These are phyloP conservation scores for Aspergillus awamori DNA, from an alignment of 2,329 filamentous ascomycete genomes.

Conservation along the genomic window DNA sequence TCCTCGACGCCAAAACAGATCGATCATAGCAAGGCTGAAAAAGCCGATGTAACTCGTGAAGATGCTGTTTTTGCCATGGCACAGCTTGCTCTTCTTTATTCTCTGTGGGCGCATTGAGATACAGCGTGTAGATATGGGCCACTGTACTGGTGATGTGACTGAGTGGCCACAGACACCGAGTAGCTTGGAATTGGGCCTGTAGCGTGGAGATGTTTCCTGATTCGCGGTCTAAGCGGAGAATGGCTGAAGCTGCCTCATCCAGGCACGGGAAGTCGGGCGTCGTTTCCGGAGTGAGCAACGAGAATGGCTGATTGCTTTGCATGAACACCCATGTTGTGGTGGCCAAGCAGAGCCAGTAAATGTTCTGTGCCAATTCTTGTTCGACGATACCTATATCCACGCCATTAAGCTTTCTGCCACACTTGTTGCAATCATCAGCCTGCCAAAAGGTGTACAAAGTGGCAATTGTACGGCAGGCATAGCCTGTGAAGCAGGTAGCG, in stretches of 20 bases:
- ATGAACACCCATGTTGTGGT: slow-evolving; percentile 45
- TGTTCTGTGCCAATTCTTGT: slow-evolving; percentile 43
- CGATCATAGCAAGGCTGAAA: slow-evolving; percentile 8
- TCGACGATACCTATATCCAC: slow-evolving; percentile 47
- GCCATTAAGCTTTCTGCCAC: slow-evolving; percentile 46
- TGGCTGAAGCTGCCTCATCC: slow-evolving; percentile 22
- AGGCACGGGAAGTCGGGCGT: slow-evolving; percentile 23
- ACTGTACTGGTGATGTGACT: slow-evolving; percentile 13
- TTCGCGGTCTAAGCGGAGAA: slow-evolving; percentile 22
- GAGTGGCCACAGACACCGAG: slow-evolving; percentile 11
- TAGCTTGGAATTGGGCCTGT: slow-evolving; percentile 8
- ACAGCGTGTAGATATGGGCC: slow-evolving; percentile 8
- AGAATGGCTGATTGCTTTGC: slow-evolving; percentile 35
- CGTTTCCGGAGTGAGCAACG: slow-evolving; percentile 18
- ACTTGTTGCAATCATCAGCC: slow-evolving; percentile 16
- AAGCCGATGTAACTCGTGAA: slow-evolving; percentile 10
- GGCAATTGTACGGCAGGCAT: slow-evolving; percentile 36
- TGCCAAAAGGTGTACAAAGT: slow-evolving; percentile 37
- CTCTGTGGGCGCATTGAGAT: slow-evolving; percentile 2
- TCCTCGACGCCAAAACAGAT: not conserved
- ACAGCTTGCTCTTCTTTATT: not conserved
- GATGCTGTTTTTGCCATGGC: slow-evolving; percentile 12
- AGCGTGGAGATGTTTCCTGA: slow-evolving; percentile 22
- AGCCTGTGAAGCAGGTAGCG: slow-evolving; percentile 40
- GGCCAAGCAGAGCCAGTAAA: slow-evolving; percentile 47